A percentile compares a stretch with the other conserved stretches of the same genome.
These are phyloP conservation scores for Plantago elongata DNA, from an alignment of 257 asterid genomes.

Conservation along the genomic window DNA sequence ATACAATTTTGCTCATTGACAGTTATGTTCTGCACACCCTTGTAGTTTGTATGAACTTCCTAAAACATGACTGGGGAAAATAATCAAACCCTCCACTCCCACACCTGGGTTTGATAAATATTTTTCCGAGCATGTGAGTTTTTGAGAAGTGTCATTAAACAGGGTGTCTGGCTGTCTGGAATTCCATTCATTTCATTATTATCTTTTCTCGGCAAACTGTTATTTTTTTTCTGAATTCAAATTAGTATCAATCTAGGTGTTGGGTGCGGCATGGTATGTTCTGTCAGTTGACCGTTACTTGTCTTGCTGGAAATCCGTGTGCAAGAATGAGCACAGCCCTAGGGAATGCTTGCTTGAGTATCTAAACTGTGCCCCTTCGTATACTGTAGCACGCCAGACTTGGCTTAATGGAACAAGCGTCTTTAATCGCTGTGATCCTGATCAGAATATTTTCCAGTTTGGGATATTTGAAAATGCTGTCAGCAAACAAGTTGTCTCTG, in stretches of 20 bases:
- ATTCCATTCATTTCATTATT: too few species aligned
- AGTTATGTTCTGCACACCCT: too few species aligned
- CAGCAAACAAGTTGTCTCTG: slow-evolving; percentile 64
- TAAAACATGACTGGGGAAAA: too few species aligned
- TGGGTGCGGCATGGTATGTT: slow-evolving; percentile 96
- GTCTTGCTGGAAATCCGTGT: slow-evolving; percentile 82
- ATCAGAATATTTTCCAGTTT: slow-evolving; percentile 49
- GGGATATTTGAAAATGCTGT: slow-evolving; percentile 86
- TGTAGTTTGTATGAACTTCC: too few species aligned
- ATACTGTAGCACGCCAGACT: slow-evolving; percentile 22
- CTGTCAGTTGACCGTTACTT: slow-evolving; percentile 80
- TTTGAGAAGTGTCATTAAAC: too few species aligned
- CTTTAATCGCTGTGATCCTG: slow-evolving; percentile 65
- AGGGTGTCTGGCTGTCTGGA: neutral
- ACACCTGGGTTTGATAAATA: too few species aligned
- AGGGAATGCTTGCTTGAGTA: slow-evolving; percentile 48
- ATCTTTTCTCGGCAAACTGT: neutral
- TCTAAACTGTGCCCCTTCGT: slow-evolving; percentile 49
- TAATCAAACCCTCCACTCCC: too few species aligned
- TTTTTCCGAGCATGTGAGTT: too few species aligned
- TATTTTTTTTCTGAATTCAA: neutral
- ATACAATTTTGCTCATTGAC: too few species aligned
- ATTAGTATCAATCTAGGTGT: slow-evolving; percentile 40
- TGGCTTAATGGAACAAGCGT: slow-evolving; percentile 67
- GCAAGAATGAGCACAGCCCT: slow-evolving; percentile 56